A percentile compares a stretch with the other conserved stretches of the same genome.
Conservation (phyloP, 148 eudicot genomes). For the Selenicereus undatus region DNA sequence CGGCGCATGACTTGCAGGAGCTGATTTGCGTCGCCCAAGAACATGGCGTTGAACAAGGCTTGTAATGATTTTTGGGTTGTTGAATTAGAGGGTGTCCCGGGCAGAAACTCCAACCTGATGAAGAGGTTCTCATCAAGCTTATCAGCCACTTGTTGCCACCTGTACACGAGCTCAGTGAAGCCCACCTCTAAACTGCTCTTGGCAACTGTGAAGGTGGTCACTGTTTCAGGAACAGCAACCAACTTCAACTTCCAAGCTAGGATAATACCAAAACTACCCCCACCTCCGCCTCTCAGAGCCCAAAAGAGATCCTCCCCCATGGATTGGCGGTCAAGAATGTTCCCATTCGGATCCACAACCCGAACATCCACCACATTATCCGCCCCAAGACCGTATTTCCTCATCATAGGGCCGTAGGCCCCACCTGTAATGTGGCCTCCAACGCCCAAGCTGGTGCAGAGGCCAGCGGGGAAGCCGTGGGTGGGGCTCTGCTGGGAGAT, state of each 20-base stretch:
- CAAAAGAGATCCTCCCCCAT: conserved; percentile 26
- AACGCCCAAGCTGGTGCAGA: conserved; percentile 10
- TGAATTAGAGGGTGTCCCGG: conserved; percentile 11
- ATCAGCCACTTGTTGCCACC: conserved; percentile 36
- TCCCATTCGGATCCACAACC: conserved; percentile 6
- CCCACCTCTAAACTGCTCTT: conserved; percentile 25
- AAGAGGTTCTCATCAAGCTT: conserved; percentile 31
- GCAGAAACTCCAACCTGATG: conserved; percentile 30
- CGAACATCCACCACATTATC: conserved; percentile 19
- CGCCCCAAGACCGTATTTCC: conserved; percentile 19
- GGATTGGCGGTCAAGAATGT: background rate
- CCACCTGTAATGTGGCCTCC: conserved; percentile 23
- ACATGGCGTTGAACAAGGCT: conserved; percentile 31
- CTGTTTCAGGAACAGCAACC: conserved; percentile 24
- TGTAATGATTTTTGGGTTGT: conserved; percentile 11
- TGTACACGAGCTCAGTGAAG: conserved; percentile 23
- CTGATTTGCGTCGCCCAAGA: conserved; percentile 29
- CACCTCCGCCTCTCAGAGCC: conserved; percentile 23
- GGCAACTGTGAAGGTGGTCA: conserved; percentile 29
- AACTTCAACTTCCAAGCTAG: conserved; percentile 17
- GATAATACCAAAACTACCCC: conserved; percentile 11
- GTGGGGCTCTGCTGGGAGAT: background rate
- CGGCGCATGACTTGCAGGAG: conserved; percentile 17
- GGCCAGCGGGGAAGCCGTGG: conserved; percentile 17
- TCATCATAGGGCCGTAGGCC: conserved; percentile 9